These are phyloP conservation scores for Sarcodon sp. DNA, from an alignment of 768 basidiomycete genomes.

Conservation along the genomic window DNA sequence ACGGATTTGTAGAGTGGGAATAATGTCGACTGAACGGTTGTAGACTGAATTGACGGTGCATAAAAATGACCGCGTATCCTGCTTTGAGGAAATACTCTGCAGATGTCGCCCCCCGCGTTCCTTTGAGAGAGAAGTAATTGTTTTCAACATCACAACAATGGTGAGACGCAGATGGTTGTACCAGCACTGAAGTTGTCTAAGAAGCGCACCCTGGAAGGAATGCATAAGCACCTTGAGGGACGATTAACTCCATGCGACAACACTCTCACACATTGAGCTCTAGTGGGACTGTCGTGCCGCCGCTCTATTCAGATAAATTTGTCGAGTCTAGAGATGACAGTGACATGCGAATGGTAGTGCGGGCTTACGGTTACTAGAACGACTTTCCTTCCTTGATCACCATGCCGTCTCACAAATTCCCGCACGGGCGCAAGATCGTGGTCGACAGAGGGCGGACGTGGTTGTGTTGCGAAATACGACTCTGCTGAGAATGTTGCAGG, in stretches of 20 bases:
- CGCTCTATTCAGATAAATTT: conserved; percentile 49
- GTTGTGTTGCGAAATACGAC: conserved; percentile 82
- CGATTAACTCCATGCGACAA: not conserved
- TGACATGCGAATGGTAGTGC: not conserved
- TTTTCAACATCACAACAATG: conserved; percentile 90
- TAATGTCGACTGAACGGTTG: conserved; percentile 97
- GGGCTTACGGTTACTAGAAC: conserved; percentile 85
- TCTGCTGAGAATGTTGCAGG: conserved; percentile 62
- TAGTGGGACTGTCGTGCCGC: conserved; percentile 93
- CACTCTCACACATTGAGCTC: conserved; percentile 94
- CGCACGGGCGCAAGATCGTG: conserved; percentile 51
- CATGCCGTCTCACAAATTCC: conserved; percentile 61
- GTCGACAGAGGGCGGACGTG: conserved; percentile 60
- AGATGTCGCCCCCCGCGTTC: conserved; percentile 93
- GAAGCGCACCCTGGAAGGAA: conserved; percentile 75
- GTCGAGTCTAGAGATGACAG: not conserved
- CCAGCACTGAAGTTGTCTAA: conserved; percentile 98
- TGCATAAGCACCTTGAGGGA: conserved; percentile 1
- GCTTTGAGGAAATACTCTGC: conserved; percentile 95
- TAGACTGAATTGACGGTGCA: conserved; percentile 95
- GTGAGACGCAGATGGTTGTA: conserved; percentile 20
- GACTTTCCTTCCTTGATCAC: conserved; percentile 52
- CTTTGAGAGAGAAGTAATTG: conserved; percentile 96
- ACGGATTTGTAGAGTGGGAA: conserved; percentile 95
- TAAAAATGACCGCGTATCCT: conserved; percentile 96